phyloP scores from a whole-genome alignment of 257 asterid genomes.

The Penstemon newberryi region DNA sequence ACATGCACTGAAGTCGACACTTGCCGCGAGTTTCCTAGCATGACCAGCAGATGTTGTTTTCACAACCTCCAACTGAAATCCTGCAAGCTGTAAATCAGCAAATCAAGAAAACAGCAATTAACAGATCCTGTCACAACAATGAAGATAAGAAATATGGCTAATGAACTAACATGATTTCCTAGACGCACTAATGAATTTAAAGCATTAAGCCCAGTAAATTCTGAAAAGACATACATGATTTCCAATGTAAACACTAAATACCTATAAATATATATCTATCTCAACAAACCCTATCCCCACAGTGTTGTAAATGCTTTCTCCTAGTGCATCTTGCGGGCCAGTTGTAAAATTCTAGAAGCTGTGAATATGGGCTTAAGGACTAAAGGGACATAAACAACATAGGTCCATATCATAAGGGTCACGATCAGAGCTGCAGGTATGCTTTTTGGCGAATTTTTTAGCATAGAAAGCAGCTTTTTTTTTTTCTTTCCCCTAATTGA shows the following conservation, averaged over 20 bases:
- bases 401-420: background rate
- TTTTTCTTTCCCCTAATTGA: no score
- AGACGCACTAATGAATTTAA: background rate
- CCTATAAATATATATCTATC: conserved; percentile 2
- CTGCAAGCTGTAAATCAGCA: conserved; percentile 76
- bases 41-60: conserved; percentile 98
- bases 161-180: background rate
- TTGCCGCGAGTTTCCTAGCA: conserved; percentile 90
- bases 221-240: background rate
- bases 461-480: no score
- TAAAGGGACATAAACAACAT: background rate
- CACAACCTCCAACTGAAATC: conserved; percentile 90
- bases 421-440: background rate
- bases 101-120: conserved; percentile 27
- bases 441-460: background rate
- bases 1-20: conserved; percentile 89
- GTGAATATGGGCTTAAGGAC: background rate
- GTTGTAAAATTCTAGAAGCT: background rate
- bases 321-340: background rate
- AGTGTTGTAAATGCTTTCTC: conserved; percentile 1
- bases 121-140: background rate
- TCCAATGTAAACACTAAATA: background rate
- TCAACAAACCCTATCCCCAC: background rate
- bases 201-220: background rate
- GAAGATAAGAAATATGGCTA: conserved; percentile 16